phyloP scores from a whole-genome alignment of 2,329 filamentous ascomycete genomes.

The Coniochaeta ligniaria region DNA sequence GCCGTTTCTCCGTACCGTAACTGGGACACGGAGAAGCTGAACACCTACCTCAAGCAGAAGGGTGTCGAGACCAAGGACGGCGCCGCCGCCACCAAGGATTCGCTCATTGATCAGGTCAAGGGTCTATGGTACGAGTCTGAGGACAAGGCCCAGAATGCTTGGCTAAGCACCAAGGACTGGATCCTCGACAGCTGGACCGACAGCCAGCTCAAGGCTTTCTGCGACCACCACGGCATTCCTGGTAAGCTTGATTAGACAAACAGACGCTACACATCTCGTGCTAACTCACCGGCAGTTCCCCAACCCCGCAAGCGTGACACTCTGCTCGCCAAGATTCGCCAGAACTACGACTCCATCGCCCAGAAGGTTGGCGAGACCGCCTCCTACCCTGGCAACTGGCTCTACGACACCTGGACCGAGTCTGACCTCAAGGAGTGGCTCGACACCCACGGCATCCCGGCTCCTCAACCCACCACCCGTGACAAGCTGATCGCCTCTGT shows the following conservation, averaged over 20 bases:
- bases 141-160: constrained; percentile 67
- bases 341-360: constrained; percentile 73
- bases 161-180: constrained; percentile 74
- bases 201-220: constrained; percentile 87
- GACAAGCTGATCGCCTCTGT: constrained; percentile 85
- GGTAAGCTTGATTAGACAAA: constrained; percentile 24
- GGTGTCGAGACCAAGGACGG: constrained; percentile 62
- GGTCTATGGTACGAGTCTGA: constrained; percentile 71
- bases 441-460: constrained; percentile 78
- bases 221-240: constrained; percentile 80
- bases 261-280: constrained; percentile 10
- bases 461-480: constrained; percentile 75
- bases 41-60: constrained; percentile 60
- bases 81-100: constrained; percentile 61
- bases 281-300: constrained; percentile 44
- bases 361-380: constrained; percentile 68
- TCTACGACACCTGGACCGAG: constrained; percentile 85
- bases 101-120: constrained; percentile 63
- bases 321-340: constrained; percentile 68
- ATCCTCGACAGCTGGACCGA: constrained; percentile 94
- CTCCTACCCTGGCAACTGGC: constrained; percentile 90
- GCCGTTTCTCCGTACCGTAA: constrained; percentile 67
- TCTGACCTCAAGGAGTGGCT: constrained; percentile 93
- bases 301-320: constrained; percentile 82
- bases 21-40: constrained; percentile 67